Base-by-base conservation (phyloP, 2,329 filamentous ascomycete genomes). In the Alternaria solani region DNA sequence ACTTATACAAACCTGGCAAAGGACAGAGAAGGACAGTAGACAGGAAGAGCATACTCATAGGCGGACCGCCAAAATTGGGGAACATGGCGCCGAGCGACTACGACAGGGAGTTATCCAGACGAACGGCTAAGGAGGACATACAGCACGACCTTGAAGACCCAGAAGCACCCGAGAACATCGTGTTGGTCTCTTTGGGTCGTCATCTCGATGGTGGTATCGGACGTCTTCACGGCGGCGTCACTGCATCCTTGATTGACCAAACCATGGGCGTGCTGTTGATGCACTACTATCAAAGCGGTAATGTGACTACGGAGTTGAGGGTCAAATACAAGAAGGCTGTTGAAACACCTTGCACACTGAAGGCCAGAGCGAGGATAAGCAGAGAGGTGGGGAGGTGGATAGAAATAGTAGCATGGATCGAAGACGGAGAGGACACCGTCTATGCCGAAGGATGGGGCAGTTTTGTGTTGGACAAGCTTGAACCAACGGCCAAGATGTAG, bases 141-240 rank as follows among this genome's bases (percentile, higher is more conserved):
- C 26, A 54, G 6, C 68, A 58, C 53, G 46, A 59, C n/a, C 20
- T 60, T 11, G 51, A 55, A 7, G 65, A 65, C 28, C 48, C 62
- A 4, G 66, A 68, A 25, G 59, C 56, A 5, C 62, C 71, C 2
- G 72, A 75, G 44, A 48, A 55, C 11, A 58, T 67, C 2, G 60
- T 71, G 5, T 55, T 74, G 7, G 59, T 69, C 1, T 73, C 69
- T 0, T 16, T 74, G 8, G 69, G 67, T 6, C 48, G 34, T 4
- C 67, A 64, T n/a, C 8, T 73, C 5, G 71, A 74, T 43, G 70
- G 71, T 7, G 68, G 64, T 2, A 46, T 59, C 12, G 28, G 56
- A 18, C 53, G 66, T n/a, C 39, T 73, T 23, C 73, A 75, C 51
- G 72, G 72, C n/a, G 72, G 73, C 4, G 54, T 73, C 0, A 68